Percentiles rank a stretch among this genome's conserved stretches.
These are phyloP conservation scores for Cercospora sp. DNA, from an alignment of 2,329 filamentous ascomycete genomes.

Conservation along the genomic window DNA sequence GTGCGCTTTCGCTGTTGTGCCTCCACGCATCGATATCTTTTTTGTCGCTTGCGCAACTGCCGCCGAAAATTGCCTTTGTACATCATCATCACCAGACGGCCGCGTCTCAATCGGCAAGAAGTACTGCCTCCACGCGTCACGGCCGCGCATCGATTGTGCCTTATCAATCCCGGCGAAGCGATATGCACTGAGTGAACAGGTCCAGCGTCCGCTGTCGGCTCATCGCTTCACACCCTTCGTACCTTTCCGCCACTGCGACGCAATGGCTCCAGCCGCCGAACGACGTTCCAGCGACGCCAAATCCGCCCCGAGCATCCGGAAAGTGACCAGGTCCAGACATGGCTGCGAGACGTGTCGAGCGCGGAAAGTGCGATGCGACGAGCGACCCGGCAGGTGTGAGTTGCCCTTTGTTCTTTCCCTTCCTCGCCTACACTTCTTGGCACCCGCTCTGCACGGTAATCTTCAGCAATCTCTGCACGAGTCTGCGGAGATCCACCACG, in stretches of 20 bases:
- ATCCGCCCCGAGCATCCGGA: conserved; percentile 4
- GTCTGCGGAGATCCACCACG: background rate
- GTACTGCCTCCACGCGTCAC: background rate
- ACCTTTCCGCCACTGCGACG: background rate
- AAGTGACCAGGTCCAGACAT: conserved; percentile 19
- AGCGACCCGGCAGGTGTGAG: conserved; percentile 22
- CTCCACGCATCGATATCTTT: background rate
- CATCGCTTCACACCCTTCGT: conserved; percentile 3
- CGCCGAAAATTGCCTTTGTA: background rate
- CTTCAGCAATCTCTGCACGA: background rate
- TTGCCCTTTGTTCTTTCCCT: background rate
- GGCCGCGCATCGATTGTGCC: background rate
- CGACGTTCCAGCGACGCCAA: conserved; percentile 7
- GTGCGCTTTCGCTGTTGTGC: background rate
- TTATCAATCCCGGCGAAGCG: background rate
- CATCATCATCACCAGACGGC: background rate
- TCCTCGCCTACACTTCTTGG: background rate
- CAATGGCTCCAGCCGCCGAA: conserved; percentile 10
- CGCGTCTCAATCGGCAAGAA: background rate
- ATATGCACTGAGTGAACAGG: background rate
- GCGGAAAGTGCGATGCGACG: conserved; percentile 29
- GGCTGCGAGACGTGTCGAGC: conserved; percentile 31
- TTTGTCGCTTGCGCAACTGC: background rate
- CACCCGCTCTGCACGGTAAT: background rate
- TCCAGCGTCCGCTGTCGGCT: conserved; percentile 3